Evolutionary conservation across 768 basidiomycete genomes (phyloP), one percentile per base, ranked within the genome.

Genomic region (Amanita thiersii): DNA sequence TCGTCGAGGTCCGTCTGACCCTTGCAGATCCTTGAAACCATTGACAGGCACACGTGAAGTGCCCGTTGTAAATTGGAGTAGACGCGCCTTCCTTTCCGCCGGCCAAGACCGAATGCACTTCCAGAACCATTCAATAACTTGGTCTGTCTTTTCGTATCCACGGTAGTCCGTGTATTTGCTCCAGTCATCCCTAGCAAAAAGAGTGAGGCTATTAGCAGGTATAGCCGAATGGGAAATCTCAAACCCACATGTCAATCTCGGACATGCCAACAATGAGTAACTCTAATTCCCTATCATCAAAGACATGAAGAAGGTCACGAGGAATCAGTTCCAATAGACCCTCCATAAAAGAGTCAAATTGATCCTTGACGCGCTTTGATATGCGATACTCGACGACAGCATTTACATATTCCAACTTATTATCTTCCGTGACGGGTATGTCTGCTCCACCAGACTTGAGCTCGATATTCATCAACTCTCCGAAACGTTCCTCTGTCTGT

Each of bases 41-140:
- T 91, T 91, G 52, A 91, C 90, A 8, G 91, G 83, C 17, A 86
- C 76, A 47, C 84, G 69, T n/a, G 84, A 86, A 2, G 83, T 86
- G 14, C 83, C 83, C 1, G 88, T 92, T 4, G 87, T 86, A 61
- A 94, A 94, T 58, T 92, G 90, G 14, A 93, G 64, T 26, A 92
- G 60, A 10, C 89, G 79, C 29, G 84, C 83, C 58, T 92, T 92
- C 49, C 86, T 75, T 58, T 94, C 91, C 0, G 86, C 71, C 6
- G 91, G 86, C 91, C 91, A 94, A 24, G 81, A 79, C 26, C 85
- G 80, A 41, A 94, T 76, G 53, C 83, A 86, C 58, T 91, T 80
- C 91, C 91, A 93, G 71, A 94, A 94, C 91, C 91, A 93, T 54
- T 88, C 84, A 48, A 93, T 88, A 46, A 87, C 83, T 55, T 86